Base-by-base conservation (phyloP, 2,329 filamentous ascomycete genomes). In the Magnaporthiopsis poae region DNA sequence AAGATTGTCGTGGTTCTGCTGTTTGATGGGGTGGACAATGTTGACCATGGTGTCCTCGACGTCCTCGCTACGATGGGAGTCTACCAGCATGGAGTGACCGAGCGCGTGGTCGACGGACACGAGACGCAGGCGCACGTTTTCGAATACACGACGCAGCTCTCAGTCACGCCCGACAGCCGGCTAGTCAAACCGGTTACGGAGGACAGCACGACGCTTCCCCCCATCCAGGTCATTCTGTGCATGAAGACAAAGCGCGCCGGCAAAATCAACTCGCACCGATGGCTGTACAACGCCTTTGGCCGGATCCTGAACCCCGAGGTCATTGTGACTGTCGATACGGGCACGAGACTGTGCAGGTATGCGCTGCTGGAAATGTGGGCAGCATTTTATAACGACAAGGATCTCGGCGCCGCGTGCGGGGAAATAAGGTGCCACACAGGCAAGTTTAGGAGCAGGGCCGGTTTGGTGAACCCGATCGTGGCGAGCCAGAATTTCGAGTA, bases 211-310 rank as follows among this genome's bases (percentile, higher is more conserved):
- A 97, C 92, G 5, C 85, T 99, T 60, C 94, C 95, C 2, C 95
- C 95, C 0, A 94, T 98, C 31, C 95, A 99, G 84, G 96, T 98
- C 88, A 97, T 99, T 78, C 98, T 99, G 83, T 99, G 95, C 76
- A 79, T 99, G 78, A 99, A 99, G 84, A 91, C 96, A 77, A 94
- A 96, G 86, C 98, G 99, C 84, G 96, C 84, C 82, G 98, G 99
- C 85, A 99, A 99, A 86, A 99, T 99, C 82, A 99, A 99, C 82
- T 98, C 95, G 39, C 95, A 99, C 78, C 86, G 95, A 82, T 99
- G 95, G 95, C 85, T 99, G 46, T 99, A 99, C 81, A 97, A 96
- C 72, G 95, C 91, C 60, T 98, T 99, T 76, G 95, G 95, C 69
- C 91, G 94, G 71, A 96, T 98, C 72, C 80, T 99, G 71, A 98